Conservation (phyloP, 768 basidiomycete genomes). For the Baorangia bicolor region DNA sequence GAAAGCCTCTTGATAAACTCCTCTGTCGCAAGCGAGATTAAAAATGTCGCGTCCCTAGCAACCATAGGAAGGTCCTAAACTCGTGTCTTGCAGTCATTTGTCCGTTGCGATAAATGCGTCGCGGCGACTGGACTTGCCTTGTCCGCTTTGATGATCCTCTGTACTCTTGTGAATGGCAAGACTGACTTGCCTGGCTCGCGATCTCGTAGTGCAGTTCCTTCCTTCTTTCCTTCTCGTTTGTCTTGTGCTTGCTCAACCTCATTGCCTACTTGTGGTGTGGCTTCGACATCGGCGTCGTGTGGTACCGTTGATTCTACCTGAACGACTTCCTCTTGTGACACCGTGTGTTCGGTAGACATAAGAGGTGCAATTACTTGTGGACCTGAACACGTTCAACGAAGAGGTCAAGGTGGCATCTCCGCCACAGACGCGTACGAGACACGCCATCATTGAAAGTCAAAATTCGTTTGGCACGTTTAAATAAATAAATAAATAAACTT, state of each 20-base stretch:
- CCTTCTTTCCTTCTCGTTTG: conserved; percentile 24
- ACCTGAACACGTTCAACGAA: background rate
- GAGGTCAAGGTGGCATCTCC: background rate
- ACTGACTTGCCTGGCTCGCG: conserved; percentile 65
- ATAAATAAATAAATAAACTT: conserved; percentile 1
- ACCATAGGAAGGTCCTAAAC: conserved; percentile 71
- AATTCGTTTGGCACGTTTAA: background rate
- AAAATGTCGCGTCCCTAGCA: conserved; percentile 72
- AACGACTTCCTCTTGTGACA: conserved; percentile 4
- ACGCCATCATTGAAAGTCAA: background rate
- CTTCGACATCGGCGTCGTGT: conserved; percentile 13
- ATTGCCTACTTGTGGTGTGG: background rate
- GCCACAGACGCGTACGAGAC: conserved; percentile 4
- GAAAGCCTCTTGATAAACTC: conserved; percentile 79
- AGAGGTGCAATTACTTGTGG: background rate
- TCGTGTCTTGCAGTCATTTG: background rate
- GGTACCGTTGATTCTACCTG: conserved; percentile 2
- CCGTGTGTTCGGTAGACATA: conserved; percentile 17
- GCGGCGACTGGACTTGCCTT: conserved; percentile 45
- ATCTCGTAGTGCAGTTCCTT: conserved; percentile 14
- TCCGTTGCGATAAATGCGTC: background rate
- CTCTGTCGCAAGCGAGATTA: conserved; percentile 84
- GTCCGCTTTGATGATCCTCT: conserved; percentile 84
- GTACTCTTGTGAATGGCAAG: conserved; percentile 75
- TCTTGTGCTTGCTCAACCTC: conserved; percentile 9